Evolutionary conservation across 2,329 filamentous ascomycete species (phyloP), one percentile per base, ranked within the genome.

Genomic region (Dactylellina drechsleri): DNA sequence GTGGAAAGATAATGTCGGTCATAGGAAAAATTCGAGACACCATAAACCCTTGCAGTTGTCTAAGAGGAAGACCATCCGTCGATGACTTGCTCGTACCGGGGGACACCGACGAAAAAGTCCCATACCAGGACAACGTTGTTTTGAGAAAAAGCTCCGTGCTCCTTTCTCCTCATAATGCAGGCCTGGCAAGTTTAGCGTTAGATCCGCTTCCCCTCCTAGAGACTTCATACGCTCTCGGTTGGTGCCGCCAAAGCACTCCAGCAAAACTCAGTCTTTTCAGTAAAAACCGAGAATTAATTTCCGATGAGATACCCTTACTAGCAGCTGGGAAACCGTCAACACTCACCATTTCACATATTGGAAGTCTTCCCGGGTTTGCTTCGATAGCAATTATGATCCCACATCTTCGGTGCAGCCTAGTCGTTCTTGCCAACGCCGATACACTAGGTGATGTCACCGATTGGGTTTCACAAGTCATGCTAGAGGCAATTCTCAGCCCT

Each of bases 381-480:
- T 59, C 56, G 12, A 43, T 43, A 12, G 23, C 23, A 59, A 43
- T 59, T 5, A 16, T 59, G n/a, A 59, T 59, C 16, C 56, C 56
- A 43, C 28, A 59, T 13, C 56, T 59, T 16, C 4, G 36, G n/a
- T 41, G 7, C 6, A 18, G n/a, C 18, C 8, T 59, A 41, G 56
- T 59, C 4, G 56, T 59, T 1, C 56, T 59, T 8, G 18, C 36
- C 16, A 59, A 59, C 23, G 7, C 56, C 15, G 28, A 7, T n/a
- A 43, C 31, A 6, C 36, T 59, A n/a, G 36, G 31, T 13, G 56
- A 59, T 26, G 56, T 59, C 12, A 12, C 56, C 13, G 56, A 59
- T 43, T 59, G 28, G 56, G 40, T 59, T 15, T 41, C 31, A 13
- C 56, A 59, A 18, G 15, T 59, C 12, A 3, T 59, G 12, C 15